A percentile compares a stretch with the other conserved stretches of the same genome.
These are phyloP conservation scores for Venturia asperata DNA, from an alignment of 2,329 filamentous ascomycete species.

Conservation along the genomic window DNA sequence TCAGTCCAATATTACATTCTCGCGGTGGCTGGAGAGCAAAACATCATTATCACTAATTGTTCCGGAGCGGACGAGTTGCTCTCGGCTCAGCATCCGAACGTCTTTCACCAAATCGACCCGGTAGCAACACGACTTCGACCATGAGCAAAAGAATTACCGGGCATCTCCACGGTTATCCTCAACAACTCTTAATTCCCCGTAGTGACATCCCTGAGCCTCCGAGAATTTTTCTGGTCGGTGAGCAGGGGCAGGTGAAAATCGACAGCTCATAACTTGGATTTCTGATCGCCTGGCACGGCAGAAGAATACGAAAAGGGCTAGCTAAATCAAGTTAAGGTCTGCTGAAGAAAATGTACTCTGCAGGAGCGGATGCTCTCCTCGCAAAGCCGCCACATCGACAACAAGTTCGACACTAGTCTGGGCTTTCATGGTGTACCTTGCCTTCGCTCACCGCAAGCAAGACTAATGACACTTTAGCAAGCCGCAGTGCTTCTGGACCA, in stretches of 20 bases:
- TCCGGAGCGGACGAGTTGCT: background rate
- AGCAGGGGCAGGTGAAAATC: background rate
- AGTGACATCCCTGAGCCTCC: background rate
- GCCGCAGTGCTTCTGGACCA: background rate
- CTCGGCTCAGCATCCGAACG: background rate
- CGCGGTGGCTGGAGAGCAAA: background rate
- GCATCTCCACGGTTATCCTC: background rate
- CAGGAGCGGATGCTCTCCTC: background rate
- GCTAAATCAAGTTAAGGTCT: background rate
- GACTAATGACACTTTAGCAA: slow-evolving; percentile 1
- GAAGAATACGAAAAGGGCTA: slow-evolving; percentile 7
- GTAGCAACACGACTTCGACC: background rate
- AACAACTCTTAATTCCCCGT: background rate
- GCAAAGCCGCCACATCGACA: slow-evolving; percentile 2
- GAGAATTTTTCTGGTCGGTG: background rate
- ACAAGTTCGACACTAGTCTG: slow-evolving; percentile 7
- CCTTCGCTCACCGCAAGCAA: slow-evolving; percentile 11
- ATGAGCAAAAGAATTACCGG: background rate
- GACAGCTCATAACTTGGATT: slow-evolving; percentile 1
- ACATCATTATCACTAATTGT: background rate
- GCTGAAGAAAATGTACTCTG: slow-evolving; percentile 2
- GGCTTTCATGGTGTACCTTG: slow-evolving; percentile 13
- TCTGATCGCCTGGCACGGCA: background rate
- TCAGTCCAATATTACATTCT: background rate
- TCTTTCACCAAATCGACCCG: background rate